Evolutionary conservation across 179 eudicot genomes (phyloP).

Genomic region (Carnegiea gigantea): DNA sequence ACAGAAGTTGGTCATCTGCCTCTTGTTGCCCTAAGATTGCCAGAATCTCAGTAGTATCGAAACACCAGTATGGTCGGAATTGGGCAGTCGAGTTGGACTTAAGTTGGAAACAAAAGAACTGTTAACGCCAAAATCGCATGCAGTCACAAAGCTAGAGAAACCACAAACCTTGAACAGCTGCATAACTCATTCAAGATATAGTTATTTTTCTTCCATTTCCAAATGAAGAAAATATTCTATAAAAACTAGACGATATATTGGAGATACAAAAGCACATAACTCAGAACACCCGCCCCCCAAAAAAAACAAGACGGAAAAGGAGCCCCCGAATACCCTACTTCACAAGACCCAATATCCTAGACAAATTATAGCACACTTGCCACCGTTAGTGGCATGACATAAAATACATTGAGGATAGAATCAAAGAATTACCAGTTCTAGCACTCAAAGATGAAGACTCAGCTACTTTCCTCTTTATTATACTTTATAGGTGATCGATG

Average conservation of each 20-base stretch:
- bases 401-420: conserved; percentile 17
- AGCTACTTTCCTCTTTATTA: conserved; percentile 7
- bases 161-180: neutral
- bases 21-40: no score
- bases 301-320: neutral
- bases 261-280: conserved; percentile 8
- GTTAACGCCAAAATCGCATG: no score
- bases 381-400: conserved; percentile 1
- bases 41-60: no score
- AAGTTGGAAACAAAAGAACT: no score
- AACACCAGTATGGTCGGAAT: no score
- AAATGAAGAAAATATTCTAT: conserved; percentile 21
- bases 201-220: conserved; percentile 12
- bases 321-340: neutral
- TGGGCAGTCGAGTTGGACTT: no score
- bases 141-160: no score
- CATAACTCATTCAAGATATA: neutral
- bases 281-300: neutral
- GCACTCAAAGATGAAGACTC: conserved; percentile 15
- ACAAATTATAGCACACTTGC: conserved; percentile 32
- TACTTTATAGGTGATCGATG: conserved; percentile 8
- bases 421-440: conserved; percentile 30
- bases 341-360: conserved; percentile 8
- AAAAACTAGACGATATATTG: conserved; percentile 16
- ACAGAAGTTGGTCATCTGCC: no score